Evolutionary conservation across 2,329 filamentous ascomycete species (phyloP), one percentile per base, ranked within the genome.

Genomic region (Fulvia fulva): DNA sequence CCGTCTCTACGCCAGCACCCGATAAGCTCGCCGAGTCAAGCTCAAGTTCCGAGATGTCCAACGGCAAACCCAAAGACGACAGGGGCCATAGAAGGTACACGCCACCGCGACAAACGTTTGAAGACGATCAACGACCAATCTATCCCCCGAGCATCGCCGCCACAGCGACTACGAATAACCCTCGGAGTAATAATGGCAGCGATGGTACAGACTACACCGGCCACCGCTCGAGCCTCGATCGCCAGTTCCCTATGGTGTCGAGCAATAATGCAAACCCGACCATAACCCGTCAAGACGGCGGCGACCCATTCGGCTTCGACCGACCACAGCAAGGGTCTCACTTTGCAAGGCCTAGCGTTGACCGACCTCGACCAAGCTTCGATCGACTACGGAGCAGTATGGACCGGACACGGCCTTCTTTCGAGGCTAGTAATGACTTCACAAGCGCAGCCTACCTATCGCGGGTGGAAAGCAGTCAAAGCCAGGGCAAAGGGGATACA

Each of bases 111-210:
- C 55, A 62, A 22, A 87, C 84, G 66, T 81, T 91, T 59, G 88
- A 94, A 70, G 92, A 97, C 75, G 93, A 97, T 70, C 83, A 90
- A 73, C 85, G 91, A 65, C 92, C 92, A 30, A 96, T 97, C 68
- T 97, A 97, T 75, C 90, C 93, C 51, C 91, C 93, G 14, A 96
- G 92, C 54, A 86, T 93, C 67, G 88, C 90, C 51, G 81, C 84
- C 12, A 93, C 90, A 16, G 83, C 85, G 47, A 85, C 85, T 46
- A 93, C 89, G 30, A 88, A 94, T 71, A 93, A 91, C 64, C 87
- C 87, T 52, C 81, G 85, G 66, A 94, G 90, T 68, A 90, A 96
- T 71, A 95, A 93, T 67, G 91, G 91, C 60, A 97, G 92, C 76
- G 92, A 96, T 74, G 93, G 91, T 61, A 97, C 94, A 51, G 92